phyloP scores from a whole-genome alignment of 108 stramenopile genomes.

The Cyclotella choctawhatcheeana region DNA sequence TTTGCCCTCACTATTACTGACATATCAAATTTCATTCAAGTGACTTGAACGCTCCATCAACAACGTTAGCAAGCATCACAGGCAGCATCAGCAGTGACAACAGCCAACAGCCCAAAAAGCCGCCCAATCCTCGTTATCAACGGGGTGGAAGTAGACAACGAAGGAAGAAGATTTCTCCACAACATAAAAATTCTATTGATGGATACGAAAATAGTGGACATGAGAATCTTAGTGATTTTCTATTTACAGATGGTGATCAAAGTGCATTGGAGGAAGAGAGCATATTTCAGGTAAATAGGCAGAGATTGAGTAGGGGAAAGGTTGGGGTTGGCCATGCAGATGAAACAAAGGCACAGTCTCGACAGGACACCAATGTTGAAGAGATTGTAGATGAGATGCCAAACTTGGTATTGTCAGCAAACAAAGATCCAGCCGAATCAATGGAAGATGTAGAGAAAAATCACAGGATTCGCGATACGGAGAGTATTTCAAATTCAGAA shows the following conservation, averaged over 20 bases:
- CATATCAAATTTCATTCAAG: no score
- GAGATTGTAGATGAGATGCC: neutral
- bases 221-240: conserved; percentile 32
- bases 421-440: neutral
- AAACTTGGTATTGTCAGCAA: no score
- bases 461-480: neutral
- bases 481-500: no score
- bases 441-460: conserved; percentile 7
- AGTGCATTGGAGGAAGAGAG: conserved; percentile 7
- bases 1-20: no score
- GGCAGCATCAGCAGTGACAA: neutral
- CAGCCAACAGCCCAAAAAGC: neutral
- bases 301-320: no score
- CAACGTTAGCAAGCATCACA: neutral
- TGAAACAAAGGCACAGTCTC: neutral
- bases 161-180: neutral
- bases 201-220: conserved; percentile 44
- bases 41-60: no score
- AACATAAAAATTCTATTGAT: conserved; percentile 5
- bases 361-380: no score
- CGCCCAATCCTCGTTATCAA: neutral
- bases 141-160: conserved; percentile 7
- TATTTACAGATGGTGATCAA: conserved; percentile 10
- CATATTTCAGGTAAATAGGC: neutral
- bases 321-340: neutral